Evolutionary conservation across 768 basidiomycete species (phyloP).

Genomic region (Lactarius quietus): DNA sequence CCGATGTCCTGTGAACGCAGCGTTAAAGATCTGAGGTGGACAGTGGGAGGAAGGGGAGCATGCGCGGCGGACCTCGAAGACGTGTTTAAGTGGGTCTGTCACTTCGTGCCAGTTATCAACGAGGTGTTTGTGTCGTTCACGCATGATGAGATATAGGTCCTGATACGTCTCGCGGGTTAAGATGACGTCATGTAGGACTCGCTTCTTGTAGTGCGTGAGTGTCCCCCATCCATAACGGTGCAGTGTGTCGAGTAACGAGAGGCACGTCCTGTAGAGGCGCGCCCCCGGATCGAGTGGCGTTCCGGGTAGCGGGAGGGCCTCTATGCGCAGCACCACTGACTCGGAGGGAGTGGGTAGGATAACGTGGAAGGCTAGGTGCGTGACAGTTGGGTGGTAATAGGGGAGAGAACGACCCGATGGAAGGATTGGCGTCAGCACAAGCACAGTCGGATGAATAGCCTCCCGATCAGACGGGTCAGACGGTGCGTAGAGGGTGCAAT

Average conservation of each 20-base stretch:
- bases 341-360: slow-evolving; percentile 33
- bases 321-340: slow-evolving; percentile 47
- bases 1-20: slow-evolving; percentile 72
- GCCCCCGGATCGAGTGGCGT: slow-evolving; percentile 50
- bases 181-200: slow-evolving; percentile 78
- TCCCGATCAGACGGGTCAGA: slow-evolving; percentile 21
- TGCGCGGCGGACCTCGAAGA: slow-evolving; percentile 76
- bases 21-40: not conserved
- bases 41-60: not conserved
- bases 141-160: slow-evolving; percentile 84
- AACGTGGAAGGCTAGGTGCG: slow-evolving; percentile 80
- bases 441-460: slow-evolving; percentile 30
- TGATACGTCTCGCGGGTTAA: slow-evolving; percentile 78
- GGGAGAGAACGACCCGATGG: slow-evolving; percentile 51
- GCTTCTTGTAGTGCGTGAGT: slow-evolving; percentile 78
- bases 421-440: slow-evolving; percentile 61
- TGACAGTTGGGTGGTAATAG: slow-evolving; percentile 86
- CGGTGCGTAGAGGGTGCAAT: slow-evolving; percentile 63
- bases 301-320: slow-evolving; percentile 48
- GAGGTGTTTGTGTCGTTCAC: slow-evolving; percentile 77
- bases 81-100: slow-evolving; percentile 87
- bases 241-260: slow-evolving; percentile 76
- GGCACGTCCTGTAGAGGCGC: slow-evolving; percentile 74
- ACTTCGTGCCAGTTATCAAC: slow-evolving; percentile 73
- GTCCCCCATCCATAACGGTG: slow-evolving; percentile 90